Conservation (phyloP, 768 basidiomycete species). For the Lactifluus subvellereus region DNA sequence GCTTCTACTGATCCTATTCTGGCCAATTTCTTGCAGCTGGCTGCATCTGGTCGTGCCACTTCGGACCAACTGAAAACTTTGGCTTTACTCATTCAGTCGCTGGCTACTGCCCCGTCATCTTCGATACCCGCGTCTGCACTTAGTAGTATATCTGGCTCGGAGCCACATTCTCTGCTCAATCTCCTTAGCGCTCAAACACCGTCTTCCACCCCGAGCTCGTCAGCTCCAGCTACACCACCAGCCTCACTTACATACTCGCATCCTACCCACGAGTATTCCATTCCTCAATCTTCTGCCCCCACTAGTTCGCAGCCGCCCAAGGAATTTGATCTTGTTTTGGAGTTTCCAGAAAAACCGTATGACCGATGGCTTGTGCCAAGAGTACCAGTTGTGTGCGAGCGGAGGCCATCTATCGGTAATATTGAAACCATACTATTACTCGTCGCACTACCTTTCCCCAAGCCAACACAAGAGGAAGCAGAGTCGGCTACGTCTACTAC, state of each 20-base stretch:
- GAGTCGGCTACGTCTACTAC: conserved; percentile 4
- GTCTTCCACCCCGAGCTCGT: conserved; percentile 1
- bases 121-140: not conserved
- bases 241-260: not conserved
- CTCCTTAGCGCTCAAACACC: conserved; percentile 1
- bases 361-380: conserved; percentile 70
- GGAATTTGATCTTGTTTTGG: conserved; percentile 68
- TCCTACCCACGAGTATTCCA: not conserved
- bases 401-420: conserved; percentile 25
- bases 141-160: conserved; percentile 4
- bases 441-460: conserved; percentile 42
- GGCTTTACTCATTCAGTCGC: conserved; percentile 64
- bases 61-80: conserved; percentile 62
- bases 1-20: conserved; percentile 64
- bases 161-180: conserved; percentile 11
- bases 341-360: conserved; percentile 55
- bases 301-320: conserved; percentile 34
- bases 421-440: conserved; percentile 37
- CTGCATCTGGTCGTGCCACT: conserved; percentile 55
- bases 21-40: conserved; percentile 57
- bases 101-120: conserved; percentile 36
- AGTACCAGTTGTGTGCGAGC: conserved; percentile 47
- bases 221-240: conserved; percentile 7
- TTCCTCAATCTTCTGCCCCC: conserved; percentile 5
- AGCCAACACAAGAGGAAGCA: conserved; percentile 19